Conservation (phyloP, 2,329 filamentous ascomycete species). For the Gliomastix tumulicola region DNA sequence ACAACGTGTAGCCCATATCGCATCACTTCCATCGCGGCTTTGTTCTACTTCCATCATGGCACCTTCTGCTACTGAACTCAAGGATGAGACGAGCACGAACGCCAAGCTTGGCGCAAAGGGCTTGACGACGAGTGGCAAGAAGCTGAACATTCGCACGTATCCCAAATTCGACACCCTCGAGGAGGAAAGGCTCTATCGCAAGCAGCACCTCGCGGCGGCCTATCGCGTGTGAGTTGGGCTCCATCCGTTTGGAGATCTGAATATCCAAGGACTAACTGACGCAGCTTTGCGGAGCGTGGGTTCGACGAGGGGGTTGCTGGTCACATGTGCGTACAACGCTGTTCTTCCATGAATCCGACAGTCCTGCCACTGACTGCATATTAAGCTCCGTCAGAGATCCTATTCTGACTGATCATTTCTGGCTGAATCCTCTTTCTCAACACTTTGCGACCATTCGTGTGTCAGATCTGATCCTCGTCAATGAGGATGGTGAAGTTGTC, state of each 20-base stretch:
- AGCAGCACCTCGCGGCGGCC: constrained; percentile 27
- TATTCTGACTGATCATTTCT: constrained; percentile 17
- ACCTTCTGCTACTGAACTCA: background rate
- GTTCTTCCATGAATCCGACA: no score
- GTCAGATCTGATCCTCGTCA: constrained; percentile 57
- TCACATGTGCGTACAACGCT: constrained; percentile 25
- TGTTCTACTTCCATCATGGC: no score
- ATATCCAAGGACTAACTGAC: background rate
- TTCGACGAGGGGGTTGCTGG: constrained; percentile 34
- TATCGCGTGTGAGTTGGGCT: constrained; percentile 23
- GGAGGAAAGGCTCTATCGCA: constrained; percentile 4
- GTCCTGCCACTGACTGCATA: no score
- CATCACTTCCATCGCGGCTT: no score
- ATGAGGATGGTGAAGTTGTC: constrained; percentile 47
- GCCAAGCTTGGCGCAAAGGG: constrained; percentile 1
- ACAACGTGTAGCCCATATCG: no score
- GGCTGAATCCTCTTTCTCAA: constrained; percentile 48
- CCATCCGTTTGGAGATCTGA: background rate
- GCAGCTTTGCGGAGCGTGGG: constrained; percentile 27
- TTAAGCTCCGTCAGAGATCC: constrained; percentile 20
- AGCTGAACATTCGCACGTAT: constrained; percentile 1
- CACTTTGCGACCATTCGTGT: constrained; percentile 59
- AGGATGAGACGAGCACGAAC: background rate
- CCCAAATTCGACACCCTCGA: constrained; percentile 5
- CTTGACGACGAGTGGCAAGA: constrained; percentile 2